A percentile compares a stretch with the other conserved stretches of the same genome.
phyloP scores from a whole-genome alignment of 2,329 filamentous ascomycete species.

The Allantophomopsis cytisporea region DNA sequence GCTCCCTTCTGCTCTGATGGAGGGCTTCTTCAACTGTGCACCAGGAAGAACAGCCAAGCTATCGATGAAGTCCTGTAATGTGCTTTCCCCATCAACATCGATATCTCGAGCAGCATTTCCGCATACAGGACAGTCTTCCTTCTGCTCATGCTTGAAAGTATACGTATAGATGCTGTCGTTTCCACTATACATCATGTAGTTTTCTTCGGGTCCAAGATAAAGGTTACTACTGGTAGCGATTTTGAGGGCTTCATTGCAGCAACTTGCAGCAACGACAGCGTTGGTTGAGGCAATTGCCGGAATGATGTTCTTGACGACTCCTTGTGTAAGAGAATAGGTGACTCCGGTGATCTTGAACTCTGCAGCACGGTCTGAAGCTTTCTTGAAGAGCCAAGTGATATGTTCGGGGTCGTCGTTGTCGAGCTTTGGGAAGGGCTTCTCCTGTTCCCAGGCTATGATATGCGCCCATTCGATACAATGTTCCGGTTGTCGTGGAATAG shows the following conservation, averaged over 20 bases:
- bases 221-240: slow-evolving; percentile 76
- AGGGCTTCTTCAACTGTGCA: slow-evolving; percentile 88
- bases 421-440: slow-evolving; percentile 69
- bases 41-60: slow-evolving; percentile 73
- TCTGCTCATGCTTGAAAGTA: slow-evolving; percentile 90
- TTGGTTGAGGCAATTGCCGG: slow-evolving; percentile 97
- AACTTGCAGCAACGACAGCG: slow-evolving; percentile 87
- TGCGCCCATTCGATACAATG: slow-evolving; percentile 99
- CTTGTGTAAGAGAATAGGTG: slow-evolving; percentile 91
- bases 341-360: slow-evolving; percentile 89
- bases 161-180: slow-evolving; percentile 95
- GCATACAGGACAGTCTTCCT: slow-evolving; percentile 89
- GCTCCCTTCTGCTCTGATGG: slow-evolving; percentile 64
- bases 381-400: slow-evolving; percentile 90
- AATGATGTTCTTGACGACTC: slow-evolving; percentile 98
- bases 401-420: slow-evolving; percentile 96
- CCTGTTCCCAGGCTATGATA: slow-evolving; percentile 90
- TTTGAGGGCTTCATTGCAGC: slow-evolving; percentile 95
- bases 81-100: slow-evolving; percentile 54
- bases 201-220: slow-evolving; percentile 62
- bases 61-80: slow-evolving; percentile 75
- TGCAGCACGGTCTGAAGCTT: slow-evolving; percentile 64
- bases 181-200: slow-evolving; percentile 99
- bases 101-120: slow-evolving; percentile 70
- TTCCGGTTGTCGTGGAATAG: slow-evolving; percentile 90